phyloP scores from a whole-genome alignment of 2,329 filamentous ascomycete genomes.

The Aspergillus intermedius region DNA sequence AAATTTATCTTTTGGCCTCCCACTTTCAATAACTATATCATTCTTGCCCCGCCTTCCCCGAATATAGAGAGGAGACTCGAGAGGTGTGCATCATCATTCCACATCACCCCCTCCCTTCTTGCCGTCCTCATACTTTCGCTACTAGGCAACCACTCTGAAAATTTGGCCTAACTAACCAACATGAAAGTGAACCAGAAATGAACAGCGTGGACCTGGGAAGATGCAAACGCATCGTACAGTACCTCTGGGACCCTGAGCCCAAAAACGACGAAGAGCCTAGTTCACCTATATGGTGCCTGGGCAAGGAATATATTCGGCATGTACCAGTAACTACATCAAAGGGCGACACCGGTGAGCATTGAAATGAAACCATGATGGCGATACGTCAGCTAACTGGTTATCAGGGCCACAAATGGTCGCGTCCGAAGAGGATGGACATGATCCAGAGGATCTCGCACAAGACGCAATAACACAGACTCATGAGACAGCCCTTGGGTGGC shows the following conservation, averaged over 20 bases:
- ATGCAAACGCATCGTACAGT: constrained; percentile 76
- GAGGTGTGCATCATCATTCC: too few relatives aligned
- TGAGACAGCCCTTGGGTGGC: constrained; percentile 58
- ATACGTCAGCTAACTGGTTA: neutral
- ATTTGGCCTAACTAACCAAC: neutral
- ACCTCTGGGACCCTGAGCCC: constrained; percentile 87
- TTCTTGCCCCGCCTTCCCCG: neutral
- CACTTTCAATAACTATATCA: neutral
- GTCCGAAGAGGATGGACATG: neutral
- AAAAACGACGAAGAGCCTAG: constrained; percentile 65
- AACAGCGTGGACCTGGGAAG: constrained; percentile 67
- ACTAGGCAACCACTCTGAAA: neutral
- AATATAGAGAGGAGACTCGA: too few relatives aligned
- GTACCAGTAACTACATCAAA: neutral
- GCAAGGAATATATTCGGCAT: constrained; percentile 47
- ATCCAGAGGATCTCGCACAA: constrained; percentile 1
- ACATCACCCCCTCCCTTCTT: too few relatives aligned
- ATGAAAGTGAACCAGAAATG: constrained; percentile 37
- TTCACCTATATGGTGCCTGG: constrained; percentile 78
- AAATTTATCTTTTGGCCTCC: neutral
- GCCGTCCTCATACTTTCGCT: too few relatives aligned
- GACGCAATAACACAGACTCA: constrained; percentile 2
- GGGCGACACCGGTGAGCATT: neutral
- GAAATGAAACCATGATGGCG: neutral
- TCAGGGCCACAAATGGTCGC: neutral